A percentile compares a stretch with the other conserved stretches of the same genome.
These are phyloP conservation scores for Beverwykella pulmonaria DNA, from an alignment of 495 filamentous ascomycete genomes.

Conservation along the genomic window DNA sequence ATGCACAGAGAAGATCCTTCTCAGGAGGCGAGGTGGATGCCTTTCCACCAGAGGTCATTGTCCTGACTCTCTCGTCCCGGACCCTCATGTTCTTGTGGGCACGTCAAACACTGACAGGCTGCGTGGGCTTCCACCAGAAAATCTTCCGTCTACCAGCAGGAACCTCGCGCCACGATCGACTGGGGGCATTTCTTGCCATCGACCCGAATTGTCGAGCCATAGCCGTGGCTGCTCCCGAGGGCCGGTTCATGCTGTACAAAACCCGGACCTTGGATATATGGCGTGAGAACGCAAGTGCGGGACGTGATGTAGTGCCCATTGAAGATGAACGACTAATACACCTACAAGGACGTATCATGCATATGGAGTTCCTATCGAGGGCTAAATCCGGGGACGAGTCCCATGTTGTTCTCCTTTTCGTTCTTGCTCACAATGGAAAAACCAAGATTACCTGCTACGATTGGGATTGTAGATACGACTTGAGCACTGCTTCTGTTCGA, in stretches of 20 bases:
- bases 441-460: conserved; percentile 72
- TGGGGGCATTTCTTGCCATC: conserved; percentile 79
- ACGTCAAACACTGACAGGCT: conserved; percentile 56
- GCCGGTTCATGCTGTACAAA: conserved; percentile 64
- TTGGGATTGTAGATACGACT: conserved; percentile 61
- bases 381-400: conserved; percentile 56
- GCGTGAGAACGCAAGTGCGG: conserved; percentile 3
- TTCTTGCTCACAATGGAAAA: conserved; percentile 62
- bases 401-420: conserved; percentile 74
- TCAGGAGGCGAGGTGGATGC: conserved; percentile 4
- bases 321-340: conserved; percentile 58
- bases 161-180: conserved; percentile 57
- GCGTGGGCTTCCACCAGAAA: conserved; percentile 59
- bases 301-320: conserved; percentile 25
- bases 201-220: conserved; percentile 74
- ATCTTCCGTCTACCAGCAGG: conserved; percentile 60
- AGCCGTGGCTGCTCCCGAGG: conserved; percentile 63
- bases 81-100: conserved; percentile 35
- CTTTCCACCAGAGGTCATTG: conserved; percentile 74
- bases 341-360: conserved; percentile 73
- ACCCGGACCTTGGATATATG: conserved; percentile 52
- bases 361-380: conserved; percentile 86
- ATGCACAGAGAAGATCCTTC: neutral
- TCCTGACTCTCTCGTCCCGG: conserved; percentile 63
- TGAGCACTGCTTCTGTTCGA: conserved; percentile 15